These are phyloP conservation scores for Crithidia brevicula DNA, from an alignment of 208 protist genomes.

Conservation along the genomic window DNA sequence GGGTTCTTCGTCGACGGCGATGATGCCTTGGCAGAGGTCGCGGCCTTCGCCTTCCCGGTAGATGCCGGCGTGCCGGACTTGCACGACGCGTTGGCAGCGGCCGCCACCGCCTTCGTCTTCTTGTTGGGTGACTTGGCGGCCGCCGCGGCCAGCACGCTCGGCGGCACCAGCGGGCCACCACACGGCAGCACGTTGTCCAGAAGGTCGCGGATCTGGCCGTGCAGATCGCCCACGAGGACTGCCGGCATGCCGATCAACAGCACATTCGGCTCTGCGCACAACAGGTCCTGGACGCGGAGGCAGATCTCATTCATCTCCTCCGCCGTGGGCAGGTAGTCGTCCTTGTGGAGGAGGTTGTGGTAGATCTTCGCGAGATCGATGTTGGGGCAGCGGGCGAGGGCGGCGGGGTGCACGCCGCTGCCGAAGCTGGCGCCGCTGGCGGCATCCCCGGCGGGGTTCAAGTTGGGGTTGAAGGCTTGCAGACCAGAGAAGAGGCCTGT, in stretches of 20 bases:
- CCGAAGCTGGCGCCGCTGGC: conserved; percentile 4
- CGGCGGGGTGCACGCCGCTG: not conserved
- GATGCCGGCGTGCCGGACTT: not conserved
- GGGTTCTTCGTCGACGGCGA: not conserved
- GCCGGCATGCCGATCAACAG: conserved; percentile 95
- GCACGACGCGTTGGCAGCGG: not conserved
- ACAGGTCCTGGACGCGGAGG: conserved; percentile 59
- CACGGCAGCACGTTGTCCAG: conserved; percentile 63
- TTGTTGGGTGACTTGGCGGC: conserved; percentile 4
- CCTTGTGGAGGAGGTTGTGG: conserved; percentile 46
- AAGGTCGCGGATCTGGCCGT: conserved; percentile 85
- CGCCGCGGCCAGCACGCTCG: conserved; percentile 18
- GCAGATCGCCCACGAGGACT: conserved; percentile 89
- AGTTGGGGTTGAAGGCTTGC: conserved; percentile 34
- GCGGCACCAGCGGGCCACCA: conserved; percentile 61
- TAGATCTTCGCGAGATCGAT: conserved; percentile 72
- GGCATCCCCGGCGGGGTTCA: not conserved
- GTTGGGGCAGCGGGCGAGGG: conserved; percentile 27
- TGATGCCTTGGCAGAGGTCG: not conserved
- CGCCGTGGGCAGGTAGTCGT: conserved; percentile 65
- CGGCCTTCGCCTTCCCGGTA: too few species aligned
- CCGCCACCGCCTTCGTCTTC: conserved; percentile 4
- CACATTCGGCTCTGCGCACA: conserved; percentile 96
- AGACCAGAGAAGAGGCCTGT: conserved; percentile 54
- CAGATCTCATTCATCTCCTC: conserved; percentile 84